Evolutionary conservation across 352 stramenopile genomes (phyloP).

Genomic region (Globisporangium uncinulatum): DNA sequence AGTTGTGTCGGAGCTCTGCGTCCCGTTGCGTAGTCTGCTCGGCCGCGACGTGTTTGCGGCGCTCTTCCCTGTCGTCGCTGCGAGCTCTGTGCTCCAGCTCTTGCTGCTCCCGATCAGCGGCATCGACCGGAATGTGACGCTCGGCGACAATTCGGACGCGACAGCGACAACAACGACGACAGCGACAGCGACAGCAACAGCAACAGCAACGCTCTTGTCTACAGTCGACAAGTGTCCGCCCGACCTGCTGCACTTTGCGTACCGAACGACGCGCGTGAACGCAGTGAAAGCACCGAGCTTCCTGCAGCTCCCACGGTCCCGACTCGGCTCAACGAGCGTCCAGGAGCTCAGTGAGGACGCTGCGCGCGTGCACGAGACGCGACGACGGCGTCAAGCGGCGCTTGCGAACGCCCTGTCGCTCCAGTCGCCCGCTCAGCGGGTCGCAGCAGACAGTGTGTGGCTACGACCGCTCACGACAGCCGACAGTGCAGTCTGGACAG

Average conservation of each 20-base stretch:
- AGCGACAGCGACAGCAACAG: neutral
- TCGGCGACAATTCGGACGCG: no score
- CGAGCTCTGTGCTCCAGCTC: slow-evolving; percentile 60
- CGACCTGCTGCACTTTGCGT: slow-evolving; percentile 49
- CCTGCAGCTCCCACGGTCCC: slow-evolving; percentile 32
- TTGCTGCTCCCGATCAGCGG: slow-evolving; percentile 46
- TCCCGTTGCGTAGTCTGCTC: slow-evolving; percentile 46
- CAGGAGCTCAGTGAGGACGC: slow-evolving; percentile 55
- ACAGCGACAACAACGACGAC: neutral
- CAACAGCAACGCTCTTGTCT: neutral
- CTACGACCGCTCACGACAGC: slow-evolving; percentile 18
- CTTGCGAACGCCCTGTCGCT: neutral
- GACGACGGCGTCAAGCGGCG: slow-evolving; percentile 23
- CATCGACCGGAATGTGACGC: slow-evolving; percentile 1
- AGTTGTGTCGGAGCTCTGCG: slow-evolving; percentile 60
- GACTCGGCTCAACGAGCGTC: slow-evolving; percentile 27
- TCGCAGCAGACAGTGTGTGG: slow-evolving; percentile 20
- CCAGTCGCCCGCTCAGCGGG: slow-evolving; percentile 4
- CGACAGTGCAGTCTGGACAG: no score
- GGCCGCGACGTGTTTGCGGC: slow-evolving; percentile 48
- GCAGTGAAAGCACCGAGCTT: slow-evolving; percentile 60
- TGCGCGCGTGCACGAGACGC: slow-evolving; percentile 43
- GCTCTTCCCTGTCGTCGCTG: slow-evolving; percentile 45
- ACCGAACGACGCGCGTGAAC: slow-evolving; percentile 46
- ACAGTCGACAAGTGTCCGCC: slow-evolving; percentile 13